Percentiles rank a stretch among this genome's conserved stretches.
These are phyloP conservation scores for Rhodotorula paludigena DNA, from an alignment of 768 basidiomycete genomes.

Conservation along the genomic window DNA sequence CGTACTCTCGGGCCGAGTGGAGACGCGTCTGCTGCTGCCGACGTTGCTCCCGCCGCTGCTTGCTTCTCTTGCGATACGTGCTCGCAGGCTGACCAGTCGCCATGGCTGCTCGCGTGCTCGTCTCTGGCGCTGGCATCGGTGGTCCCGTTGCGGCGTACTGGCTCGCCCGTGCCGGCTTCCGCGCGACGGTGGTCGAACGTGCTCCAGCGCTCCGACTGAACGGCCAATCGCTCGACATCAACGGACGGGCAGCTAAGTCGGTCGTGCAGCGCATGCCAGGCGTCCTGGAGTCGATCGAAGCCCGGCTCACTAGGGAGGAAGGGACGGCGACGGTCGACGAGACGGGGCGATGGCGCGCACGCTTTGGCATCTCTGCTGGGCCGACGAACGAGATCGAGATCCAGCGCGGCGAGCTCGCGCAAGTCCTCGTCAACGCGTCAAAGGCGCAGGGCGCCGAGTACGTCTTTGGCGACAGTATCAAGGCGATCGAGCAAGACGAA, in stretches of 20 bases:
- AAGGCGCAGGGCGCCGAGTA: not conserved
- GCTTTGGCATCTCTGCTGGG: not conserved
- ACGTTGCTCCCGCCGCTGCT: no score
- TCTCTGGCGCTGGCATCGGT: not conserved
- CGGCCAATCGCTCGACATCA: constrained; percentile 5
- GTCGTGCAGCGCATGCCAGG: not conserved
- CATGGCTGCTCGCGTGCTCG: no score
- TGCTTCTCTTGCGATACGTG: no score
- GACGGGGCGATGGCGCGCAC: not conserved
- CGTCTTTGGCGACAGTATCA: constrained; percentile 1
- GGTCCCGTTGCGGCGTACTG: not conserved
- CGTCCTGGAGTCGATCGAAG: not conserved
- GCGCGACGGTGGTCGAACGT: not conserved
- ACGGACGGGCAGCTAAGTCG: not conserved
- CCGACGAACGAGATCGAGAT: constrained; percentile 4
- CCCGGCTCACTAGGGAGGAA: not conserved
- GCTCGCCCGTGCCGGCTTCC: not conserved
- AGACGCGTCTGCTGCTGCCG: no score
- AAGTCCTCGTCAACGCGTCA: not conserved
- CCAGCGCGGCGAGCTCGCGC: not conserved
- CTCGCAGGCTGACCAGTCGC: no score
- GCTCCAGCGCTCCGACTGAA: not conserved
- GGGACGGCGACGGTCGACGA: not conserved
- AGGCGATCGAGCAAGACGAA: not conserved
- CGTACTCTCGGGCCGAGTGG: no score